phyloP scores from a whole-genome alignment of 176 grass and related monocot species.

The Phoenix roebelenii region DNA sequence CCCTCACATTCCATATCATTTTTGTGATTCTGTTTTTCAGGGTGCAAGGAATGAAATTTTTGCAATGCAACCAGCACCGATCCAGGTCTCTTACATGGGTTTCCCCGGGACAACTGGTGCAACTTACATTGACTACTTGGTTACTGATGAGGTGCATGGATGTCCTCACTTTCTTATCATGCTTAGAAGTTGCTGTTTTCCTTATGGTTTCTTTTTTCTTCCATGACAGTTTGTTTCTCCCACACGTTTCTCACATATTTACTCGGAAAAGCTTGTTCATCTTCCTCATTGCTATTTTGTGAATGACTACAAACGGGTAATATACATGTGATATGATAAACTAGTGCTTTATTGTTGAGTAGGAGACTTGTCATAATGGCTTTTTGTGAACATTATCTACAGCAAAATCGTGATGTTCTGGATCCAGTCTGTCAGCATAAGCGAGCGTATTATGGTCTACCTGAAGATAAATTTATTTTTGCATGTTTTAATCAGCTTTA shows the following conservation, averaged over 20 bases:
- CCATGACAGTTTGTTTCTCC: slow-evolving; percentile 72
- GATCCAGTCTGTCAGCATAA: slow-evolving; percentile 45
- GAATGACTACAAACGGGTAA: slow-evolving; percentile 84
- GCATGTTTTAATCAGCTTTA: slow-evolving; percentile 96
- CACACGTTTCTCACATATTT: slow-evolving; percentile 50
- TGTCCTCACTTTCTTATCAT: slow-evolving; percentile 2
- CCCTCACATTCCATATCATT: too few species aligned
- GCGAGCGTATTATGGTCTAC: slow-evolving; percentile 73
- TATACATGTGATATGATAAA: slow-evolving; percentile 4
- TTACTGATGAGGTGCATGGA: slow-evolving; percentile 69
- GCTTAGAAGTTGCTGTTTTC: too few species aligned
- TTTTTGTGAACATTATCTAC: slow-evolving; percentile 12
- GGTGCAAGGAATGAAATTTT: slow-evolving; percentile 91
- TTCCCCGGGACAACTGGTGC: slow-evolving; percentile 84
- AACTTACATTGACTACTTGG: slow-evolving; percentile 71
- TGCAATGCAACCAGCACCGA: slow-evolving; percentile 63
- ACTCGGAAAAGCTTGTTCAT: slow-evolving; percentile 84
- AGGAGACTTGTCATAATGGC: neutral
- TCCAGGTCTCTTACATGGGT: slow-evolving; percentile 90
- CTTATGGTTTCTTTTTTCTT: slow-evolving; percentile 22
- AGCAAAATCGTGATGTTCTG: slow-evolving; percentile 72
- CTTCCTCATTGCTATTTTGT: slow-evolving; percentile 92
- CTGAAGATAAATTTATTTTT: slow-evolving; percentile 82
- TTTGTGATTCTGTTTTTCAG: slow-evolving; percentile 25
- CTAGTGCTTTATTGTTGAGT: too few species aligned